Evolutionary conservation across 2,329 filamentous ascomycete species (phyloP), one percentile per base, ranked within the genome.

Genomic region (Scolecobasidium constrictum): DNA sequence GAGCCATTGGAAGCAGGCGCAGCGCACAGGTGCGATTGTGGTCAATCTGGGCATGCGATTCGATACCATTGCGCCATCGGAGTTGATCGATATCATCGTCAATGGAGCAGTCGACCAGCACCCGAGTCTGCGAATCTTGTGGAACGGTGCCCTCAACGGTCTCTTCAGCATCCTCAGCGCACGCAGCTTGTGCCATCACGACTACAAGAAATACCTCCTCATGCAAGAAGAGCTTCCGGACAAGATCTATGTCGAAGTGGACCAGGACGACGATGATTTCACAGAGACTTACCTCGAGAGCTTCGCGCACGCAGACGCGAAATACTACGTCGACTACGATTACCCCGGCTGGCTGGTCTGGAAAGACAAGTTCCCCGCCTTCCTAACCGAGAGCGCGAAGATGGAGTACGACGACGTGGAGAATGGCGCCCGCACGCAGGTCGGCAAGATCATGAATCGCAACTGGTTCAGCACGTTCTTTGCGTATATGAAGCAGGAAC

Each of bases 301-400:
- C 17, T 98, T 98, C 58, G 78, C 80, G 7, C 73, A 83, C 38
- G 79, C 82, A 4, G 80, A 79, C 22, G 81, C 86, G 0, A 80
- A 94, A 49, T 94, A 93, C 59, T 93, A 88, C 58, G 78, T 96
- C 36, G 92, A 98, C 56, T 76, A 79, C 43, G 90, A 96, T 57
- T 84, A 93, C 57, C 86, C 90, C 4, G 92, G 92, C 22, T 98
- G 93, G 93, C 72, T 98, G 15, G 87, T 94, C 1, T 98, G 92
- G 92, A 83, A 83, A 41, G 86, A 92, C 61, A 78, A 73, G 22
- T 90, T 96, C 69, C 80, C 78, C 12, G 92, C 82, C 0, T 87
- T 81, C 59, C 77, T 78, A 47, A 78, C 83, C 3, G 81, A 83
- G 41, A 78, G 87, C 20, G 68, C 66, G 58, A 62, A 79, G 61